Evolutionary conservation across 306 rosid species (phyloP).

Genomic region (Prinsepia uniflora): DNA sequence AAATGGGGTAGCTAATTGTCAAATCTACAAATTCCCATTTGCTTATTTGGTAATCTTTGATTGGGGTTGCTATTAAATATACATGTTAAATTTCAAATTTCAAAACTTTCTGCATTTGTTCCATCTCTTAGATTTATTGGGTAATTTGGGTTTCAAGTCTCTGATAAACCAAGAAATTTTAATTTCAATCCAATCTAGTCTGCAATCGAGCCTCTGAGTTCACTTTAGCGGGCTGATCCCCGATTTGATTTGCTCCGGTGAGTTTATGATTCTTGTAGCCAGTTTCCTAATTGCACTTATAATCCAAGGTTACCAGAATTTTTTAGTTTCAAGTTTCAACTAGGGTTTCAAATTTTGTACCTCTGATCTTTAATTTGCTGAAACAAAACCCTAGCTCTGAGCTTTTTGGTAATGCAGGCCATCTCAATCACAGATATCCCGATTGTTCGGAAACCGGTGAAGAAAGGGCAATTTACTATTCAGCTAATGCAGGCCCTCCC

Average conservation of each 20-base stretch:
- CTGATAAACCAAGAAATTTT: background rate
- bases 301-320: background rate
- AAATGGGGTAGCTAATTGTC: background rate
- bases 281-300: background rate
- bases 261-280: background rate
- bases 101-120: slow-evolving; percentile 3
- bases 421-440: background rate
- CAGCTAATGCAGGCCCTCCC: background rate
- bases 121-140: background rate
- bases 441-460: background rate
- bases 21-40: background rate
- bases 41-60: background rate
- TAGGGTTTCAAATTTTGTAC: too few relatives aligned
- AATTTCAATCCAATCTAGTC: background rate
- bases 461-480: background rate
- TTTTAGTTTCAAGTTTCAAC: background rate
- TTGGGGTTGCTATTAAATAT: background rate
- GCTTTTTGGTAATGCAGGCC: background rate
- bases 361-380: background rate
- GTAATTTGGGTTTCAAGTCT: background rate
- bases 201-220: background rate
- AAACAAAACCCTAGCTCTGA: slow-evolving; percentile 2
- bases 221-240: background rate
- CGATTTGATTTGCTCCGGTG: background rate
- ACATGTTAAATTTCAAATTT: background rate